Conservation (phyloP, 2,329 filamentous ascomycete species). For the Fusarium setosum region DNA sequence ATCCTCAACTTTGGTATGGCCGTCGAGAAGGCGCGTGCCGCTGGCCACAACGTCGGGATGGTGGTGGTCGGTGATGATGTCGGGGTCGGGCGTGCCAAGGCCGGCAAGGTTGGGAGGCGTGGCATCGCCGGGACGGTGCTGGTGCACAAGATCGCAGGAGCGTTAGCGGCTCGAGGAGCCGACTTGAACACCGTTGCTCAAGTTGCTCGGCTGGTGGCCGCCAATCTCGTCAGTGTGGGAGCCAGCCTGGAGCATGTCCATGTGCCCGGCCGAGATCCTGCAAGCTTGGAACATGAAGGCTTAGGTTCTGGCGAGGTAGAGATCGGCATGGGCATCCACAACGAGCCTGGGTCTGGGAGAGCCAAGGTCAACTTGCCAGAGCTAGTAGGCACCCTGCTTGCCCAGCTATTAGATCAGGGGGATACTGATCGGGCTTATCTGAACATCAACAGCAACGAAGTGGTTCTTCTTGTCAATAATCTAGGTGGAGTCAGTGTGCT, state of each 20-base stretch:
- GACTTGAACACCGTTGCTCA: conserved; percentile 77
- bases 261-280: conserved; percentile 89
- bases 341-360: conserved; percentile 70
- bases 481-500: conserved; percentile 79
- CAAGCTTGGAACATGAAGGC: conserved; percentile 65
- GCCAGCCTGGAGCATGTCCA: conserved; percentile 92
- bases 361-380: conserved; percentile 63
- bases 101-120: conserved; percentile 91
- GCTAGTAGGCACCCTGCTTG: conserved; percentile 73
- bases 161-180: conserved; percentile 78
- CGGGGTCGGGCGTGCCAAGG: conserved; percentile 82
- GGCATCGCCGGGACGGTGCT: conserved; percentile 93
- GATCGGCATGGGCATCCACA: conserved; percentile 83
- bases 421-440: conserved; percentile 80
- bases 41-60: conserved; percentile 84
- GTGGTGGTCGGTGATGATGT: conserved; percentile 93
- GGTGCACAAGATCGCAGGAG: conserved; percentile 91
- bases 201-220: conserved; percentile 75
- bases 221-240: conserved; percentile 86
- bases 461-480: conserved; percentile 80
- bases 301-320: conserved; percentile 69
- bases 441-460: conserved; percentile 69
- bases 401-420: conserved; percentile 72
- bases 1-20: conserved; percentile 94
- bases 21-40: conserved; percentile 89